These are phyloP conservation scores for Blastocystis sp. DNA, from an alignment of 352 stramenopile species.

Conservation along the genomic window DNA sequence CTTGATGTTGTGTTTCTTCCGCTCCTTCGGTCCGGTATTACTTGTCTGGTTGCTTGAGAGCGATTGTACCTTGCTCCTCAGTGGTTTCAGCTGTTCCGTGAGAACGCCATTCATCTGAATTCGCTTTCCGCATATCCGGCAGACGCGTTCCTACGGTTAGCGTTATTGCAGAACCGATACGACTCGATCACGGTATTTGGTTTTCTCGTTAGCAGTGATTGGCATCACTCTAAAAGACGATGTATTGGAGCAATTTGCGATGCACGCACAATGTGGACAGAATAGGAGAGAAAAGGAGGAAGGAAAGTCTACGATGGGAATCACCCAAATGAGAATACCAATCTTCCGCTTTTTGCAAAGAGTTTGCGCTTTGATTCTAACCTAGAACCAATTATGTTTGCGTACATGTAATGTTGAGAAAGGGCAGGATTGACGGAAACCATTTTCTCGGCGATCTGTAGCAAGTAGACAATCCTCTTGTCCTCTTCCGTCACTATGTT, in stretches of 20 bases:
- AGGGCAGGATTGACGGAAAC: not conserved
- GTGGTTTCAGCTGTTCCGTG: not conserved
- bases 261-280: not conserved
- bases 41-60: no score
- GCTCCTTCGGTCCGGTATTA: not conserved
- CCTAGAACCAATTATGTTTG: not conserved
- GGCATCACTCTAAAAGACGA: constrained; percentile 4
- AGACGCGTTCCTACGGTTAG: not conserved
- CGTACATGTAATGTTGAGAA: constrained; percentile 4
- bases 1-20: not conserved
- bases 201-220: not conserved
- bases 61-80: not conserved
- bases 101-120: not conserved
- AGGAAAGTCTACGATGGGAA: not conserved
- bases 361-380: constrained; percentile 15
- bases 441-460: not conserved
- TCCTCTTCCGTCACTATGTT: not conserved
- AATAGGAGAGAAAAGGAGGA: not conserved
- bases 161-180: not conserved
- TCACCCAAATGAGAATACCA: not conserved
- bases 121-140: not conserved
- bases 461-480: not conserved
- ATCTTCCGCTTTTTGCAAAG: not conserved
- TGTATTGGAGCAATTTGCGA: not conserved
- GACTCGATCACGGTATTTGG: not conserved